These are phyloP conservation scores for Aspergillus chevalieri DNA, from an alignment of 2,329 filamentous ascomycete species.

Conservation along the genomic window DNA sequence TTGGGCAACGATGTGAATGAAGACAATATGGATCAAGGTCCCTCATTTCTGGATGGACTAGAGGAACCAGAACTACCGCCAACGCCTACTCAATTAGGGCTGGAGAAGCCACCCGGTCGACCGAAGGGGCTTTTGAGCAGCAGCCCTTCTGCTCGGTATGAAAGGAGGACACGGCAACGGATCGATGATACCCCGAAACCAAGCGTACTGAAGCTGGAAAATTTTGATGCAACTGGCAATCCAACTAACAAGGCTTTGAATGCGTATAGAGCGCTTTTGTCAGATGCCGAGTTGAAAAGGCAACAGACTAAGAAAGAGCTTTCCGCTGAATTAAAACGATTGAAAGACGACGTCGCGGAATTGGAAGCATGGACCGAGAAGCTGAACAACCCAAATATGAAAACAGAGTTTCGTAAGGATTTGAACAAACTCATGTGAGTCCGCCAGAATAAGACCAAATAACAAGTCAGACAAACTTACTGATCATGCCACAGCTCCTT, in stretches of 20 bases:
- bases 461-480: slow-evolving; percentile 1
- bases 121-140: slow-evolving; percentile 28
- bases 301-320: slow-evolving; percentile 50
- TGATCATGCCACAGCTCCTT: slow-evolving; percentile 25
- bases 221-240: slow-evolving; percentile 10
- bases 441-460: not conserved
- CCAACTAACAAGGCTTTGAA: slow-evolving; percentile 3
- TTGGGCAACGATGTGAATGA: slow-evolving; percentile 20
- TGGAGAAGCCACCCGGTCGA: slow-evolving; percentile 30
- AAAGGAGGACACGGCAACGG: slow-evolving; percentile 21
- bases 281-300: slow-evolving; percentile 37
- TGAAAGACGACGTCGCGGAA: slow-evolving; percentile 55
- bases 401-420: slow-evolving; percentile 28
- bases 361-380: slow-evolving; percentile 55
- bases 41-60: slow-evolving; percentile 21
- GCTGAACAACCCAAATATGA: slow-evolving; percentile 35
- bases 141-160: slow-evolving; percentile 30
- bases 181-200: slow-evolving; percentile 16
- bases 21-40: slow-evolving; percentile 10
- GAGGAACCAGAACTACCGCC: slow-evolving; percentile 59
- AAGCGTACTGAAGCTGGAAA: slow-evolving; percentile 26
- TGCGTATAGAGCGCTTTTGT: slow-evolving; percentile 11
- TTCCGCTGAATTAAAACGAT: slow-evolving; percentile 48
- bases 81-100: slow-evolving; percentile 37
- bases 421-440: slow-evolving; percentile 30